phyloP scores from a whole-genome alignment of 768 basidiomycete genomes.

The Pisolithus albus region DNA sequence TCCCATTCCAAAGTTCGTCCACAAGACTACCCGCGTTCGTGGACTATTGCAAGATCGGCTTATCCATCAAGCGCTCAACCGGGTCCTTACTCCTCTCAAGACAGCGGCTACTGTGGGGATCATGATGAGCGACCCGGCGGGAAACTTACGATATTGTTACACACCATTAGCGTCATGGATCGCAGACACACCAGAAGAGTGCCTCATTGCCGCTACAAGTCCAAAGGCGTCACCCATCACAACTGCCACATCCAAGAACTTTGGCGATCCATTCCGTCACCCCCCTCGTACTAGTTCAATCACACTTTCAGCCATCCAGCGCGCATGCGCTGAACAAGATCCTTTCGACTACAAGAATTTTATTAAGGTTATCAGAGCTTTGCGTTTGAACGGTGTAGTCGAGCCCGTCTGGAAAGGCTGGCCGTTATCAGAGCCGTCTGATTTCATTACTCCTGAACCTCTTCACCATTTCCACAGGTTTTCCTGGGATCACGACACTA shows the following conservation, averaged over 20 bases:
- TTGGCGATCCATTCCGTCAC: conserved; percentile 26
- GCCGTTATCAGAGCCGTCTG: conserved; percentile 26
- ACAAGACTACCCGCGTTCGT: conserved; percentile 7
- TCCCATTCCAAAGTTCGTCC: conserved; percentile 18
- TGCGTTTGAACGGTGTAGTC: conserved; percentile 5
- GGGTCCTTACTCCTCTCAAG: conserved; percentile 12
- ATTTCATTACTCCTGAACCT: conserved; percentile 31
- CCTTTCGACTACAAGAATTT: conserved; percentile 5
- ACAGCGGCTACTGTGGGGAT: conserved; percentile 10
- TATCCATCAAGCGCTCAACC: conserved; percentile 15
- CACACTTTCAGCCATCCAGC: conserved; percentile 17
- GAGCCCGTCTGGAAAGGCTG: conserved; percentile 33
- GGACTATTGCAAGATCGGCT: conserved; percentile 13
- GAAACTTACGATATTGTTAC: conserved; percentile 7
- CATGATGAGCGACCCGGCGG: conserved; percentile 18
- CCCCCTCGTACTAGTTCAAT: conserved; percentile 14
- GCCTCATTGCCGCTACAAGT: background rate
- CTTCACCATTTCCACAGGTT: conserved; percentile 35
- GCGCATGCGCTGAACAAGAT: background rate
- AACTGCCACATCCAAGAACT: conserved; percentile 21
- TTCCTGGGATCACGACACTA: conserved; percentile 34
- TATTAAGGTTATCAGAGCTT: background rate
- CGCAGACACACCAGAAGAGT: conserved; percentile 6
- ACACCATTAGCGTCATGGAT: conserved; percentile 25
- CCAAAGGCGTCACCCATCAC: conserved; percentile 28